Percentiles rank a stretch among this genome's conserved stretches.
These are phyloP conservation scores for Seiridium unicorne DNA, from an alignment of 2,329 filamentous ascomycete species.

Conservation along the genomic window DNA sequence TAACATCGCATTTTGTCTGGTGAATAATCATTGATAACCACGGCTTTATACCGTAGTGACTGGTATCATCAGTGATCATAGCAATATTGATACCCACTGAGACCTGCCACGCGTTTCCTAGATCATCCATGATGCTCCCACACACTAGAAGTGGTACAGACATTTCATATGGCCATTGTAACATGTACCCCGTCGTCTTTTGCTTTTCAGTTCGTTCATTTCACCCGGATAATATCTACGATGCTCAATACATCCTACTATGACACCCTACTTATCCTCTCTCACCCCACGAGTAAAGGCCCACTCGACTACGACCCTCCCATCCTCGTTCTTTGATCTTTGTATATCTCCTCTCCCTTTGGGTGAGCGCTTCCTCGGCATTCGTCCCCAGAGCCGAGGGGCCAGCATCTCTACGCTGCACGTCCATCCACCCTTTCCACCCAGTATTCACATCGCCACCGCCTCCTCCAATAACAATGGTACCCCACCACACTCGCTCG, in stretches of 20 bases:
- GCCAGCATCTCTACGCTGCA: conserved; percentile 41
- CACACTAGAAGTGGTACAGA: too few species aligned
- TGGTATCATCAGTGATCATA: too few species aligned
- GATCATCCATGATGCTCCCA: too few species aligned
- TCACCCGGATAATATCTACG: neutral
- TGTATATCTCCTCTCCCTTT: conserved; percentile 35
- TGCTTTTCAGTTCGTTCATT: too few species aligned
- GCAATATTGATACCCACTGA: too few species aligned
- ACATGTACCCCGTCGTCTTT: too few species aligned
- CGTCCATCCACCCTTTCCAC: conserved; percentile 51
- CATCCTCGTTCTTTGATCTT: conserved; percentile 36
- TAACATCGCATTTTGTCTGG: too few species aligned
- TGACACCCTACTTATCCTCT: neutral
- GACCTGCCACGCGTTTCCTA: too few species aligned
- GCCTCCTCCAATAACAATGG: conserved; percentile 47
- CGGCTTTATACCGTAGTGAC: too few species aligned
- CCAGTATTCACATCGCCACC: conserved; percentile 28
- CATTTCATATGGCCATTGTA: too few species aligned
- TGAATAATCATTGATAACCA: too few species aligned
- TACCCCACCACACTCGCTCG: conserved; percentile 56
- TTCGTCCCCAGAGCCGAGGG: conserved; percentile 38
- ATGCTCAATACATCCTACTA: too few species aligned
- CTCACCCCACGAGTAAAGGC: conserved; percentile 2
- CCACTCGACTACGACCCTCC: conserved; percentile 38
- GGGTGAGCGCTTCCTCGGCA: conserved; percentile 42